A percentile compares a stretch with the other conserved stretches of the same genome.
Conservation (phyloP, 768 basidiomycete species). For the Phaffia australis region DNA sequence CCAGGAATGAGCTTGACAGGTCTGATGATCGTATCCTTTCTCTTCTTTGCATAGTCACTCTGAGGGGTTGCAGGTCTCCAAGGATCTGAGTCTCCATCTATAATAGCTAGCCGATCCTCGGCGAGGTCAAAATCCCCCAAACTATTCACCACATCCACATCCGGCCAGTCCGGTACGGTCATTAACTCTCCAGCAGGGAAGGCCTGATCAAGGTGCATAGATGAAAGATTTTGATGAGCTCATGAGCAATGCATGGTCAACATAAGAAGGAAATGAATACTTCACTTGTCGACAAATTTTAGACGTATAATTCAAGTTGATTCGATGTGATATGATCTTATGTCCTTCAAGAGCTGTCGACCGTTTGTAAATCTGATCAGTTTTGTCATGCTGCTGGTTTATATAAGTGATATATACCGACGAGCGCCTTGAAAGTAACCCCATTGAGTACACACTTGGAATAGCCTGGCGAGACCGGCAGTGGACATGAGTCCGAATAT, state of each 20-base stretch:
- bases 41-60: conserved; percentile 45
- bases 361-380: conserved; percentile 30
- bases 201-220: too few species aligned
- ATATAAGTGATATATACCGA: conserved; percentile 1
- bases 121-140: conserved; percentile 77
- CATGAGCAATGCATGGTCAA: conserved; percentile 6
- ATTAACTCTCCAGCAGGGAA: conserved; percentile 63
- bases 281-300: conserved; percentile 55
- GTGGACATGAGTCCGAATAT: neutral
- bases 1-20: conserved; percentile 83
- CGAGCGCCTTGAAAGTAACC: conserved; percentile 63
- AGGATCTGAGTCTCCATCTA: conserved; percentile 77
- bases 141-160: conserved; percentile 68
- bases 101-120: conserved; percentile 70
- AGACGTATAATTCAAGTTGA: conserved; percentile 60
- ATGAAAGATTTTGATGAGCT: neutral
- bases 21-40: conserved; percentile 57
- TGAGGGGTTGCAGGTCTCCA: conserved; percentile 60
- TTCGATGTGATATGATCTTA: conserved; percentile 64
- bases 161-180: conserved; percentile 59
- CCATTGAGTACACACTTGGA: conserved; percentile 67
- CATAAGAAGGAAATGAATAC: conserved; percentile 31
- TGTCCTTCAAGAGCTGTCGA: conserved; percentile 48
- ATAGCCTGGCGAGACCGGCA: neutral
- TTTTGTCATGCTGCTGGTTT: neutral